Evolutionary conservation across 2,329 filamentous ascomycete species (phyloP).

Genomic region (Lasiodiplodia citricola): DNA sequence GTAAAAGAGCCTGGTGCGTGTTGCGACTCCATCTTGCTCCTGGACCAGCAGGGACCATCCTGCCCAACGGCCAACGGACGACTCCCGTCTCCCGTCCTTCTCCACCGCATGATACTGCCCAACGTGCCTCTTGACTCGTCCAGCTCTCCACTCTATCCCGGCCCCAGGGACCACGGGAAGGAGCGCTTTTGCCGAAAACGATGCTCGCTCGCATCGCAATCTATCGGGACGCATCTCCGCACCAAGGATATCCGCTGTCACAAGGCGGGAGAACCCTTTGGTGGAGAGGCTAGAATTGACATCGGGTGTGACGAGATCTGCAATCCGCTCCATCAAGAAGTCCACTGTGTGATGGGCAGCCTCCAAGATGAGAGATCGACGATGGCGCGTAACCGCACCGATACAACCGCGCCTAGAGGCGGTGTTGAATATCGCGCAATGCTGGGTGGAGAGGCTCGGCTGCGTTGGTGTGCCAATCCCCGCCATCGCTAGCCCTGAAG

Average conservation of each 20-base stretch:
- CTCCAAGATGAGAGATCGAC: slow-evolving; percentile 17
- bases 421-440: slow-evolving; percentile 23
- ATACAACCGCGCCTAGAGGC: neutral
- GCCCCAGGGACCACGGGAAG: slow-evolving; percentile 8
- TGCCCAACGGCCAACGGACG: slow-evolving; percentile 24
- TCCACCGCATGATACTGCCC: slow-evolving; percentile 20
- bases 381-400: neutral
- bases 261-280: slow-evolving; percentile 1
- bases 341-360: slow-evolving; percentile 11
- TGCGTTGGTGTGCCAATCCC: slow-evolving; percentile 14
- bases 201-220: slow-evolving; percentile 6
- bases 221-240: slow-evolving; percentile 1
- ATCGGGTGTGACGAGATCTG: slow-evolving; percentile 17
- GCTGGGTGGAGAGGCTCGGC: slow-evolving; percentile 11
- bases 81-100: slow-evolving; percentile 22
- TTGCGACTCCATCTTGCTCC: slow-evolving; percentile 21
- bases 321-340: slow-evolving; percentile 10
- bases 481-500: neutral
- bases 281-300: slow-evolving; percentile 12
- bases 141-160: neutral
- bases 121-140: slow-evolving; percentile 18
- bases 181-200: slow-evolving; percentile 8
- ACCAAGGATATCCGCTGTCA: slow-evolving; percentile 8
- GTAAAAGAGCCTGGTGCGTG: slow-evolving; percentile 13
- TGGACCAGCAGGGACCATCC: slow-evolving; percentile 20